phyloP scores from a whole-genome alignment of 129 eudicot species.

The Helianthus tuberosus region DNA sequence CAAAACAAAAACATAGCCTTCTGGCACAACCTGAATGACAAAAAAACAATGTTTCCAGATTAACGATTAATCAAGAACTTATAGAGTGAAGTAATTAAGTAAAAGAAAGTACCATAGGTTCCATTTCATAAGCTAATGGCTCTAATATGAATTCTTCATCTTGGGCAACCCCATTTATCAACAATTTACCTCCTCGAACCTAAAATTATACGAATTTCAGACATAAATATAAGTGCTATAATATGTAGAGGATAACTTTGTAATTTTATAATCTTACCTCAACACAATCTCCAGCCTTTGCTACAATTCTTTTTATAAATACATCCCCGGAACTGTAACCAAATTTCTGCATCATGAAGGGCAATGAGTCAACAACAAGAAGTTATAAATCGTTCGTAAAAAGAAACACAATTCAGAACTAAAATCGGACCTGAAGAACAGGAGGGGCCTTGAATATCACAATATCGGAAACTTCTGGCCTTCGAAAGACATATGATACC shows the following conservation, averaged over 20 bases:
- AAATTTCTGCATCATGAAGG: constrained; percentile 47
- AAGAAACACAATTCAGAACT: neutral
- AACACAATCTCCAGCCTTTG: constrained; percentile 83
- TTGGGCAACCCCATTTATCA: constrained; percentile 73
- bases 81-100: neutral
- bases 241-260: neutral
- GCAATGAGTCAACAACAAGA: constrained; percentile 16
- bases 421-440: constrained; percentile 70
- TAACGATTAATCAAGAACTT: constrained; percentile 6
- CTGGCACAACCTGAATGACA: constrained; percentile 75
- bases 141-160: constrained; percentile 92
- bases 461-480: constrained; percentile 83
- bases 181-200: constrained; percentile 76
- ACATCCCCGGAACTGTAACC: constrained; percentile 71
- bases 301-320: constrained; percentile 87
- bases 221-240: neutral
- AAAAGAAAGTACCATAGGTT: constrained; percentile 55
- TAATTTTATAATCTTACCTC: constrained; percentile 53
- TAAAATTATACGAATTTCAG: constrained; percentile 22
- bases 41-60: constrained; percentile 2
- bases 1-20: constrained; percentile 91
- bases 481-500: constrained; percentile 89
- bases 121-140: constrained; percentile 85
- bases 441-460: constrained; percentile 92
- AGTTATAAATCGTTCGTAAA: neutral